These are phyloP conservation scores for Penicillium griseofulvum DNA, from an alignment of 2,329 filamentous ascomycete genomes.

Conservation along the genomic window DNA sequence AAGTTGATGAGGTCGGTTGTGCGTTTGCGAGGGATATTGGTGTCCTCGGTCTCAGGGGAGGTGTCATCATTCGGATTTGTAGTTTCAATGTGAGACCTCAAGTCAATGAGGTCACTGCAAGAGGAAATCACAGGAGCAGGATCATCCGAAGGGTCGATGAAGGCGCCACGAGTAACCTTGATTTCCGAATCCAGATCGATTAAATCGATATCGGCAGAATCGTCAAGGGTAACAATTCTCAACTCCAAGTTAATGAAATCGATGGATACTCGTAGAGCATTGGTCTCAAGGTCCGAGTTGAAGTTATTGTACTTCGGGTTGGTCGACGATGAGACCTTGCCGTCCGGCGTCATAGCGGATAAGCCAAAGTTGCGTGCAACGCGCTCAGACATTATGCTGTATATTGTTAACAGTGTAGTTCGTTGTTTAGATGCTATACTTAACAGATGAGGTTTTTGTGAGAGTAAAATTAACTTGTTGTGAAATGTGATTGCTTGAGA, in stretches of 20 bases:
- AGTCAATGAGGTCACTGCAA: not conserved
- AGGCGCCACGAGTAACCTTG: not conserved
- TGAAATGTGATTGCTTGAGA: not conserved
- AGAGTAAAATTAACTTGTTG: not conserved
- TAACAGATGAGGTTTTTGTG: no score
- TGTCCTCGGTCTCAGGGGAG: no score
- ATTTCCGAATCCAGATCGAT: not conserved
- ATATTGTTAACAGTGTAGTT: not conserved
- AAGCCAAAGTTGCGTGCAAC: not conserved
- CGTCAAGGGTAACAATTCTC: no score
- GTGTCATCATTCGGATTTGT: no score
- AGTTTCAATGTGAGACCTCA: not conserved
- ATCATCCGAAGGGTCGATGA: not conserved
- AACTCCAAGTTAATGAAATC: not conserved
- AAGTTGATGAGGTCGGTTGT: not conserved
- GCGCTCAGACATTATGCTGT: not conserved
- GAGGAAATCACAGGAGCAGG: not conserved
- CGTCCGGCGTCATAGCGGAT: not conserved
- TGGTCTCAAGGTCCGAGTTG: not conserved
- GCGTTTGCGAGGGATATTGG: not conserved
- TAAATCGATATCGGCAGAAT: not conserved
- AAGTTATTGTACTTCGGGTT: not conserved
- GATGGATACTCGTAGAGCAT: not conserved
- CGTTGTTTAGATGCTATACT: no score
- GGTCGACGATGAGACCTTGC: not conserved